These are phyloP conservation scores for Cryptococcus hybrid DNA, from an alignment of 1,284 basidiomycete species.

Conservation along the genomic window DNA sequence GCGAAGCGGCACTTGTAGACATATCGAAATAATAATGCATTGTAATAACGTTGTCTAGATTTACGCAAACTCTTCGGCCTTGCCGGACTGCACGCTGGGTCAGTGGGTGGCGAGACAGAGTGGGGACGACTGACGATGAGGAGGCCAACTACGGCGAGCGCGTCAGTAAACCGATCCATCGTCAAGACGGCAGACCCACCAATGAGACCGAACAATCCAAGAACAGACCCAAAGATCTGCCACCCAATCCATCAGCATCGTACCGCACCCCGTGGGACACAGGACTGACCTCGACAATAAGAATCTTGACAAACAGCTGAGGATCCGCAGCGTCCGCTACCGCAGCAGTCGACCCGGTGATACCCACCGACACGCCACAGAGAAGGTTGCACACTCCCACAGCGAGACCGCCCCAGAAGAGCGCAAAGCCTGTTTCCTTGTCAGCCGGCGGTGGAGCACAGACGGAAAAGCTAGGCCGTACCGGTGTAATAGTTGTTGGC, in stretches of 20 bases:
- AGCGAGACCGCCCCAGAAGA: conserved; percentile 93
- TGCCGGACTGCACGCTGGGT: conserved; percentile 38
- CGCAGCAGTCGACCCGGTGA: conserved; percentile 89
- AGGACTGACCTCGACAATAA: conserved; percentile 70
- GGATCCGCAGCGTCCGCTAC: conserved; percentile 91
- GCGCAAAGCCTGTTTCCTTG: conserved; percentile 64
- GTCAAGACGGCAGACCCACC: conserved; percentile 56
- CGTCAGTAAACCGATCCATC: conserved; percentile 8
- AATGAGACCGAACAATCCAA: conserved; percentile 88
- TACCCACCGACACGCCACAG: conserved; percentile 85
- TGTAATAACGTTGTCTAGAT: conserved; percentile 8
- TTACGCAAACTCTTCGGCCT: conserved; percentile 51
- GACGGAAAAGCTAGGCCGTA: conserved; percentile 28
- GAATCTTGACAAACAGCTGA: conserved; percentile 86
- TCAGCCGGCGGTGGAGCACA: neutral
- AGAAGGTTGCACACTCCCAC: conserved; percentile 87
- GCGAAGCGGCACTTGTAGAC: conserved; percentile 76
- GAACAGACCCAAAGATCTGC: conserved; percentile 85
- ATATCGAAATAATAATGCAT: conserved; percentile 17
- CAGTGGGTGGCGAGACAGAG: neutral
- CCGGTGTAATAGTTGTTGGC: conserved; percentile 86
- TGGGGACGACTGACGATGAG: conserved; percentile 42
- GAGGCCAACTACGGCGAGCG: conserved; percentile 43
- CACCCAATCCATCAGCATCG: conserved; percentile 7
- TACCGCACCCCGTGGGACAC: neutral